A percentile compares a stretch with the other conserved stretches of the same genome.
Evolutionary conservation across 306 rosid genomes (phyloP).

Genomic region (Geum urbanum): DNA sequence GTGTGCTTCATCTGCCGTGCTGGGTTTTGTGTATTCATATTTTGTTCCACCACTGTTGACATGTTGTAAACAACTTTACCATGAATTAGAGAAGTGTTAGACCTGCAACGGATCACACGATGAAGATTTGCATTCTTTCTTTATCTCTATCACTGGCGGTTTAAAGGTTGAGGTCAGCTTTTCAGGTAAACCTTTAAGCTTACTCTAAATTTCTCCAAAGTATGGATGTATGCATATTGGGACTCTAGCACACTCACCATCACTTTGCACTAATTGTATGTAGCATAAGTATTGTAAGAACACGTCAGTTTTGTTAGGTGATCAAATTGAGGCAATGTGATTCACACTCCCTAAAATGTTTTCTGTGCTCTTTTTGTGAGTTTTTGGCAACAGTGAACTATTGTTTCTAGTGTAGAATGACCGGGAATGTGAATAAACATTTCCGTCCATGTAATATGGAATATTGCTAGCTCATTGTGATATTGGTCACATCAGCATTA

Average conservation of each 20-base stretch:
- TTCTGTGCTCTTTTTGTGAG: background rate
- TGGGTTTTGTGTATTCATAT: constrained; percentile 73
- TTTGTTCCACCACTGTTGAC: constrained; percentile 64
- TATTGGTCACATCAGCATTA: constrained; percentile 1
- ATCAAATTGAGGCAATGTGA: background rate
- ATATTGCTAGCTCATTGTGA: background rate
- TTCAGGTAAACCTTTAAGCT: constrained; percentile 7
- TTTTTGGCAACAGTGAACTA: background rate
- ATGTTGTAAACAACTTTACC: constrained; percentile 6
- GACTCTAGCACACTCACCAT: background rate
- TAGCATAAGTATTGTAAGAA: background rate
- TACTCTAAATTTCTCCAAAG: background rate
- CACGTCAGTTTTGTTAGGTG: background rate
- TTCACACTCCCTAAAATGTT: background rate
- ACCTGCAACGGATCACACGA: constrained; percentile 23
- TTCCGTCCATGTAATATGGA: background rate
- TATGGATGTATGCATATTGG: background rate
- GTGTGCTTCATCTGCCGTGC: constrained; percentile 85
- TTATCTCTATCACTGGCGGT: constrained; percentile 3
- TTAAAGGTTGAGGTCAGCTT: constrained; percentile 3
- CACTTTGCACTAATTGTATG: background rate
- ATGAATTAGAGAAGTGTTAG: constrained; percentile 30
- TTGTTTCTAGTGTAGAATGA: background rate
- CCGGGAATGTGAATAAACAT: background rate
- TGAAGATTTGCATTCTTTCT: constrained; percentile 5